Evolutionary conservation across 176 grass and related monocot genomes (phyloP).

Genomic region (Triticum monococcum): DNA sequence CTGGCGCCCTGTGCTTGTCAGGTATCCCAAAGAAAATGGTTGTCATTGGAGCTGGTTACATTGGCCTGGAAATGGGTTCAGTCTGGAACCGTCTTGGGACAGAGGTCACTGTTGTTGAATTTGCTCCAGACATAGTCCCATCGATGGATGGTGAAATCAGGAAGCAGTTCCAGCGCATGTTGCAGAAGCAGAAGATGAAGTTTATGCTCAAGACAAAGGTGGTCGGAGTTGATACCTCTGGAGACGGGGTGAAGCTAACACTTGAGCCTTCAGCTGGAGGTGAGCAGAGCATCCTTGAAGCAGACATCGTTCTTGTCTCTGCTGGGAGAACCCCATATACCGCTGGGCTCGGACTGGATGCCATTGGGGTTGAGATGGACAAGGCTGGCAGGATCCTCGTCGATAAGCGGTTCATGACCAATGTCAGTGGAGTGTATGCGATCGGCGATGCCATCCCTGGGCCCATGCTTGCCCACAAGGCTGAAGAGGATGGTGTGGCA

Average conservation of each 20-base stretch:
- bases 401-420: conserved; percentile 89
- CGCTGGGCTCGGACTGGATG: conserved; percentile 68
- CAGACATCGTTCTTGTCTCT: conserved; percentile 91
- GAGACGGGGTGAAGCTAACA: conserved; percentile 79
- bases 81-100: conserved; percentile 97
- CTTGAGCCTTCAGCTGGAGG: conserved; percentile 88
- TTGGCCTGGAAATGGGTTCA: conserved; percentile 98
- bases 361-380: conserved; percentile 76
- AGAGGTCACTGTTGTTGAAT: conserved; percentile 94
- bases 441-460: conserved; percentile 95
- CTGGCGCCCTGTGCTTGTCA: conserved; percentile 75
- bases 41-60: conserved; percentile 96
- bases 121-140: conserved; percentile 88
- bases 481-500: conserved; percentile 95
- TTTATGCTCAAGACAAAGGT: conserved; percentile 99
- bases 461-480: conserved; percentile 99
- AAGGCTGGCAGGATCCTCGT: conserved; percentile 84
- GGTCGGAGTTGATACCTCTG: conserved; percentile 71
- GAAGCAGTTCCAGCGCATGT: conserved; percentile 98
- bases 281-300: conserved; percentile 81
- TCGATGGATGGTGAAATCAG: conserved; percentile 92
- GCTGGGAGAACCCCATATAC: conserved; percentile 85
- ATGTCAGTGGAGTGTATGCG: conserved; percentile 83
- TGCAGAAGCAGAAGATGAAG: conserved; percentile 99
- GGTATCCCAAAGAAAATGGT: conserved; percentile 91